A percentile compares a stretch with the other conserved stretches of the same genome.
Evolutionary conservation across 1,284 basidiomycete genomes (phyloP).

Genomic region (Cutaneotrichosporon sp.): DNA sequence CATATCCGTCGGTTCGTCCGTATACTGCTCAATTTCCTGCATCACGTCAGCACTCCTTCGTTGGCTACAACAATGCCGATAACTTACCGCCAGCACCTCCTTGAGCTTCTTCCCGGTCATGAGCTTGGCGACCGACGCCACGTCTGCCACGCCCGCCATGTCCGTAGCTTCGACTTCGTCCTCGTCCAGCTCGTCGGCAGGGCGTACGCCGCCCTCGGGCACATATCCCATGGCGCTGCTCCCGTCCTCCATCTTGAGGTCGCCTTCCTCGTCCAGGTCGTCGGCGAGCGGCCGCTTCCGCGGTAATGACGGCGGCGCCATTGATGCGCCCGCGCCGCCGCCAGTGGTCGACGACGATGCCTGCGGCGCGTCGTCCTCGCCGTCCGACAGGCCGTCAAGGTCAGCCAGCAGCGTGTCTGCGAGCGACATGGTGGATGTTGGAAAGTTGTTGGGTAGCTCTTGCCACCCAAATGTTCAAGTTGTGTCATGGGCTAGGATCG

Average conservation of each 20-base stretch:
- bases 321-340: conserved; percentile 9
- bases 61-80: no score
- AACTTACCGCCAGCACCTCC: conserved; percentile 58
- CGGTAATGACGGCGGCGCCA: conserved; percentile 13
- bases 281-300: conserved; percentile 15
- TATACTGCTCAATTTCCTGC: conserved; percentile 86
- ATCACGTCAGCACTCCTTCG: conserved; percentile 58
- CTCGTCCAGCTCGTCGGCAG: conserved; percentile 85
- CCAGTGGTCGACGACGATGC: conserved; percentile 19
- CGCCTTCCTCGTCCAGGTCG: conserved; percentile 24
- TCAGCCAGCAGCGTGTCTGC: conserved; percentile 49
- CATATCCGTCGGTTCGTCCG: conserved; percentile 66
- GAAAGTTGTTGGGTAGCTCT: background rate
- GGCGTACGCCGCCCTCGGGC: conserved; percentile 80
- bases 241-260: conserved; percentile 40
- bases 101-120: conserved; percentile 75
- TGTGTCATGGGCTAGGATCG: background rate
- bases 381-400: conserved; percentile 48
- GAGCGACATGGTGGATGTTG: conserved; percentile 39
- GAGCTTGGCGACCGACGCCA: conserved; percentile 81
- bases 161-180: conserved; percentile 93
- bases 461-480: background rate
- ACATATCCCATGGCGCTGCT: conserved; percentile 55
- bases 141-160: conserved; percentile 72
- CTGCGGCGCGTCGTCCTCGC: conserved; percentile 22